phyloP scores from a whole-genome alignment of 805 yeast species.

The Dipodascopsis tothii region DNA sequence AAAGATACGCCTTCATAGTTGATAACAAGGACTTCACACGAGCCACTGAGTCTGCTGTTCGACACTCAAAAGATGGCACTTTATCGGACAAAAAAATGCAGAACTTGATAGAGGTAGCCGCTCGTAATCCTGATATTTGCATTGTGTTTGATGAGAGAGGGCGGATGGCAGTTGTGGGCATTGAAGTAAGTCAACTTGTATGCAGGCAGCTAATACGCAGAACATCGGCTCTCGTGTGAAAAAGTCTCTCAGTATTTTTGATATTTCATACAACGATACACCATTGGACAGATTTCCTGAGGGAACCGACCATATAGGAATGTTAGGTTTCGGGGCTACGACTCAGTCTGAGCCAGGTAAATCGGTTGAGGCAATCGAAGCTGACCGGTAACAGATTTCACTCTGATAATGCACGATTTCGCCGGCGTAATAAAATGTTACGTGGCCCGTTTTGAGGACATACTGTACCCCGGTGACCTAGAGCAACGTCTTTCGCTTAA shows the following conservation, averaged over 20 bases:
- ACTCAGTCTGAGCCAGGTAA: constrained; percentile 17
- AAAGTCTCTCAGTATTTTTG: constrained; percentile 20
- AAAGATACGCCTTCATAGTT: constrained; percentile 17
- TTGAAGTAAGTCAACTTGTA: constrained; percentile 8
- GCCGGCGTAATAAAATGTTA: constrained; percentile 32
- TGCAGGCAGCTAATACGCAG: not conserved
- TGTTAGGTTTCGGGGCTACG: constrained; percentile 20
- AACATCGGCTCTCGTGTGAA: constrained; percentile 20
- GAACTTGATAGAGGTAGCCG: constrained; percentile 17
- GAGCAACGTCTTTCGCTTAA: constrained; percentile 29
- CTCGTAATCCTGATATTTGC: constrained; percentile 24
- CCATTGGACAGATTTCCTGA: constrained; percentile 20
- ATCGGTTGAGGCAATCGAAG: not conserved
- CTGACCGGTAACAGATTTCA: constrained; percentile 19
- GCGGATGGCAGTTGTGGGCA: constrained; percentile 22
- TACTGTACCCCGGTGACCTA: constrained; percentile 15
- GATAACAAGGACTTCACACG: constrained; percentile 24
- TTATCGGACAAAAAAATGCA: constrained; percentile 5
- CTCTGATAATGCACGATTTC: constrained; percentile 28
- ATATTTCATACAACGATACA: constrained; percentile 15
- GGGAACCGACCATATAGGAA: constrained; percentile 8
- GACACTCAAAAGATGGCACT: constrained; percentile 12
- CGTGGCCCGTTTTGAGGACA: constrained; percentile 25
- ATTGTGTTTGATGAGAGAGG: constrained; percentile 23
- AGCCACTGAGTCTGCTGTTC: constrained; percentile 25